These are phyloP conservation scores for Nemophila menziesii DNA, from an alignment of 257 asterid species.

Conservation along the genomic window DNA sequence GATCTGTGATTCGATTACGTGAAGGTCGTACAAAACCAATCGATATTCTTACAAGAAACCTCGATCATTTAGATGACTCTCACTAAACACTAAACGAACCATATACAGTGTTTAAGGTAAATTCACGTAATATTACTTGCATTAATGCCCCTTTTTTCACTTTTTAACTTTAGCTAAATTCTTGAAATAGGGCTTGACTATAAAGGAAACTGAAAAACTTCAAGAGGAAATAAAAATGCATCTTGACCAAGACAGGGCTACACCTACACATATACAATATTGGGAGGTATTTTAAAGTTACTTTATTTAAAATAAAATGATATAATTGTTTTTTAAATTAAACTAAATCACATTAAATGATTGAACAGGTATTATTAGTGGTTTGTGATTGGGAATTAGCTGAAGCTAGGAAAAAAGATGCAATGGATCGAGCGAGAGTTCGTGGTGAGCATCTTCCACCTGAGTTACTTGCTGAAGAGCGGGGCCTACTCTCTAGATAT, in stretches of 20 bases:
- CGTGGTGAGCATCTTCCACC: constrained; percentile 80
- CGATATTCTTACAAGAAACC: constrained; percentile 77
- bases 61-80: constrained; percentile 72
- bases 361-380: constrained; percentile 57
- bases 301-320: neutral
- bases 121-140: constrained; percentile 2
- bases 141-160: neutral
- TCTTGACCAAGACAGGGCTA: constrained; percentile 78
- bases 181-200: constrained; percentile 57
- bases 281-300: constrained; percentile 57
- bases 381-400: constrained; percentile 90
- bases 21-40: constrained; percentile 94
- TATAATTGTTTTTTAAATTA: neutral
- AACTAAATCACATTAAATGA: too few species aligned
- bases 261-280: constrained; percentile 62
- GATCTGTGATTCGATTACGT: constrained; percentile 82
- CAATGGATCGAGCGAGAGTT: constrained; percentile 84
- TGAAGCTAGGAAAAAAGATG: constrained; percentile 77
- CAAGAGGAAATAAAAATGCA: constrained; percentile 88
- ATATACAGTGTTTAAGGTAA: constrained; percentile 75
- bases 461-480: constrained; percentile 72
- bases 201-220: constrained; percentile 86
- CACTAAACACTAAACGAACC: constrained; percentile 84
- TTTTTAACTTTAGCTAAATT: constrained; percentile 4
- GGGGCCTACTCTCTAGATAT: constrained; percentile 81